These are phyloP conservation scores for Barnettozyma vustinii DNA, from an alignment of 805 yeast genomes.

Conservation along the genomic window DNA sequence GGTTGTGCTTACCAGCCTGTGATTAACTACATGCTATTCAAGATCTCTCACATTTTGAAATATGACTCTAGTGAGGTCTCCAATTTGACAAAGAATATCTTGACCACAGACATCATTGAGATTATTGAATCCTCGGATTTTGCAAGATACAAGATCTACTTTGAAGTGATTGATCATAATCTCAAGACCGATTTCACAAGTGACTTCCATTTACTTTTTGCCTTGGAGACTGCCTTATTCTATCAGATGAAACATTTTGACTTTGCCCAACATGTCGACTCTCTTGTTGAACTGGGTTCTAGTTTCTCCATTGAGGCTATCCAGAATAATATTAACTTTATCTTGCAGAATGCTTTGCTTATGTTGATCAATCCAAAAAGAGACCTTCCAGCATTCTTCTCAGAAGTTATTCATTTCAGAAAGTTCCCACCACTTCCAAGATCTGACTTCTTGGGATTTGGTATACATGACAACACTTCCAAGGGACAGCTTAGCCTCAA, in stretches of 20 bases:
- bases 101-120: constrained; percentile 13
- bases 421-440: constrained; percentile 25
- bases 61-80: not conserved
- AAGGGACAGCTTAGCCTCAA: constrained; percentile 10
- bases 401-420: constrained; percentile 9
- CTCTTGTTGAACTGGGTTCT: constrained; percentile 19
- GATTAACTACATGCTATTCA: constrained; percentile 13
- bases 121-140: constrained; percentile 14
- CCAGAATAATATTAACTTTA: constrained; percentile 13
- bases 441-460: constrained; percentile 18
- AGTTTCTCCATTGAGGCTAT: constrained; percentile 17
- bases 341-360: constrained; percentile 14
- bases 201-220: constrained; percentile 16
- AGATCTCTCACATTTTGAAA: constrained; percentile 5
- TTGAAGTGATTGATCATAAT: constrained; percentile 26
- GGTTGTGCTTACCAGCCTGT: not conserved
- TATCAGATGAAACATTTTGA: constrained; percentile 12
- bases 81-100: constrained; percentile 1
- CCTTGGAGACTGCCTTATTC: constrained; percentile 10
- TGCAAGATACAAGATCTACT: constrained; percentile 20
- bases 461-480: constrained; percentile 4
- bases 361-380: constrained; percentile 13
- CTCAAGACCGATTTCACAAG: constrained; percentile 14
- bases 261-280: constrained; percentile 11
- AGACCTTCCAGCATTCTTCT: constrained; percentile 8